phyloP scores from a whole-genome alignment of 2,329 filamentous ascomycete species.

The Colletotrichum cereale region DNA sequence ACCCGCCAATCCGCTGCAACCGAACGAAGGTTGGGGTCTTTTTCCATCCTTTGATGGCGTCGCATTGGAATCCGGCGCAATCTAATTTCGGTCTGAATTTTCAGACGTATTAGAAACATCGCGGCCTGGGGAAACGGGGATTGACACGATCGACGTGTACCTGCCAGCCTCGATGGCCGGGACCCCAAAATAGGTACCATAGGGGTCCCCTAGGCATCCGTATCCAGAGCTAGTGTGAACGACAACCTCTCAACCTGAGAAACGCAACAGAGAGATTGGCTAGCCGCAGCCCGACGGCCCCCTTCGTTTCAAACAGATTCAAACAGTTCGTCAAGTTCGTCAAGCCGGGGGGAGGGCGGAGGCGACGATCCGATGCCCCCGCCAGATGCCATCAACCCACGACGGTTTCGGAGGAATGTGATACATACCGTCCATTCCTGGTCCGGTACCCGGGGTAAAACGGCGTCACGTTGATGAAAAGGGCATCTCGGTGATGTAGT shows the following conservation, averaged over 20 bases:
- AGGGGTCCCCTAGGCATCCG: no score
- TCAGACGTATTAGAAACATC: constrained; percentile 19
- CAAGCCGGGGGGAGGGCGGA: constrained; percentile 4
- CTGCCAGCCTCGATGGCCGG: not conserved
- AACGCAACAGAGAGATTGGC: not conserved
- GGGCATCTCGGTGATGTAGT: not conserved
- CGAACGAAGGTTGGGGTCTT: not conserved
- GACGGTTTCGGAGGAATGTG: not conserved
- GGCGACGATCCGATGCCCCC: not conserved
- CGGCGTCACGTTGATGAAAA: constrained; percentile 30
- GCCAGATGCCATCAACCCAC: not conserved
- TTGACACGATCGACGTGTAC: constrained; percentile 11
- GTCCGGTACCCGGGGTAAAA: constrained; percentile 1
- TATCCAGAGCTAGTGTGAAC: not conserved
- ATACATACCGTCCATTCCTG: not conserved
- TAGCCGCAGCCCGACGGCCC: not conserved
- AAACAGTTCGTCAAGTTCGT: constrained; percentile 13
- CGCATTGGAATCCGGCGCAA: not conserved
- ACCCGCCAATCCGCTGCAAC: not conserved
- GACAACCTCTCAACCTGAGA: not conserved
- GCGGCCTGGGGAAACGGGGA: constrained; percentile 4
- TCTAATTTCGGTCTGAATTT: constrained; percentile 34
- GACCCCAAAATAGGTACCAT: not conserved
- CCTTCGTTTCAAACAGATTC: constrained; percentile 37
- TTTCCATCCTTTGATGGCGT: not conserved